Base-by-base conservation (phyloP, 208 protist genomes). In the Acanthamoeba rhysodes region DNA sequence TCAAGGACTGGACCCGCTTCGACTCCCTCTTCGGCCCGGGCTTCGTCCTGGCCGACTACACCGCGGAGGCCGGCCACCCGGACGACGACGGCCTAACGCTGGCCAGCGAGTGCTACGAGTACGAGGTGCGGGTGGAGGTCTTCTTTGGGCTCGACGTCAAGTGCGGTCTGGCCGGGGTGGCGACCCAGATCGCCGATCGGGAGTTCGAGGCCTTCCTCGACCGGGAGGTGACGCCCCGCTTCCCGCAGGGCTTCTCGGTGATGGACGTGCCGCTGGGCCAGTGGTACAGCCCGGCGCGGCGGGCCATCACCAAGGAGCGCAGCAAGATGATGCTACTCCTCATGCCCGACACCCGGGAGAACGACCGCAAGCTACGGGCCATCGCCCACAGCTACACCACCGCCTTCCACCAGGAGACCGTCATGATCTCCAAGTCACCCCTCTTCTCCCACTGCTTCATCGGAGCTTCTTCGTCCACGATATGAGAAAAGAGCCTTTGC, bases 361-460 rank as follows among this genome's bases (percentile, higher is more conserved):
- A 76, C 68, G 32, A 76, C n/a, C 68, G 14, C 68, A 76, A 76
- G 68, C 68, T 76, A 29, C 68, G 68, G 68, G 68, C 68, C 68
- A 76, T 76, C 29, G 68, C 68, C 14, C 68, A 76, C 68, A 76
- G 68, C 68, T 76, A 76, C 68, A 76, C 68, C 68, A 76, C 12
- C 14, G 41, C 68, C 4, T 76, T 76, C 68, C 68, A 76, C 29
- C 68, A 76, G 68, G 68, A 76, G 27, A 76, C 68, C 14, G n/a
- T 76, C 29, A 76, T 76, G 68, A 76, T 76, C 27, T 34, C 68
- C 68, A 76, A 76, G 68, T 76, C 68, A 29, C 68, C 68, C 16
- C 24, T 76, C 10, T 76, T 76, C 29, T 76, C 68, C 68, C 41
- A 76, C 68, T 76, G 68, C 68, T 76, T 76, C n/a, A 29, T 76